Evolutionary conservation across 1,284 basidiomycete genomes (phyloP).

Genomic region (Tylopilus orsonianus): DNA sequence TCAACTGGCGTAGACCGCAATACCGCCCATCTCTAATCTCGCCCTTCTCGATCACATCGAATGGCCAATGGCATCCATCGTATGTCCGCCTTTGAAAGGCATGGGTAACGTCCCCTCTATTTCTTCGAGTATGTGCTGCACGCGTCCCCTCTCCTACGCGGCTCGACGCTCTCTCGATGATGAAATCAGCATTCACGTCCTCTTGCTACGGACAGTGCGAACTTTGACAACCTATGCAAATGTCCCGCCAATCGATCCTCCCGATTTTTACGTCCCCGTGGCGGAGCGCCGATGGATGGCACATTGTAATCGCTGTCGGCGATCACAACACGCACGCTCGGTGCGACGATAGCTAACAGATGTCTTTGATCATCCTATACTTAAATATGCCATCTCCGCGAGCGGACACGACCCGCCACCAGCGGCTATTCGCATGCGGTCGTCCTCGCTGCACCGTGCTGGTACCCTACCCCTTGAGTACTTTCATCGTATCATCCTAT

Average conservation of each 20-base stretch:
- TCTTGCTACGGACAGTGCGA: neutral
- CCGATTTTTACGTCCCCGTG: constrained; percentile 15
- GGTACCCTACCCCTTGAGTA: neutral
- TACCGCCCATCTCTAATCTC: neutral
- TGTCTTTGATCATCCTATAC: constrained; percentile 10
- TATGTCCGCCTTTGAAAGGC: constrained; percentile 2
- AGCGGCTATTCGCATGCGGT: neutral
- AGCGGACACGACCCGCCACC: constrained; percentile 3
- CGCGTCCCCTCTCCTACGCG: neutral
- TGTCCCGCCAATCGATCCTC: constrained; percentile 3
- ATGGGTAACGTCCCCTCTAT: constrained; percentile 7
- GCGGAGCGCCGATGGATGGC: neutral
- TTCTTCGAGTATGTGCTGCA: neutral
- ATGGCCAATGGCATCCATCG: constrained; percentile 1
- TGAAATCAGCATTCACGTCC: constrained; percentile 4
- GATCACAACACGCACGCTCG: constrained; percentile 24
- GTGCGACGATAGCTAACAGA: constrained; percentile 1
- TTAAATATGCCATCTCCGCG: constrained; percentile 9
- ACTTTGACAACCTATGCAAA: constrained; percentile 2
- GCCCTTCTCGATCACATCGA: constrained; percentile 6
- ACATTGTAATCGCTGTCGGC: constrained; percentile 10
- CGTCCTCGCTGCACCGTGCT: neutral
- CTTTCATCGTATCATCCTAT: neutral
- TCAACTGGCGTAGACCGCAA: constrained; percentile 15
- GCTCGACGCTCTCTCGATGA: neutral